Conservation (phyloP, 306 rosid genomes). For the Canavalia gladiata region DNA sequence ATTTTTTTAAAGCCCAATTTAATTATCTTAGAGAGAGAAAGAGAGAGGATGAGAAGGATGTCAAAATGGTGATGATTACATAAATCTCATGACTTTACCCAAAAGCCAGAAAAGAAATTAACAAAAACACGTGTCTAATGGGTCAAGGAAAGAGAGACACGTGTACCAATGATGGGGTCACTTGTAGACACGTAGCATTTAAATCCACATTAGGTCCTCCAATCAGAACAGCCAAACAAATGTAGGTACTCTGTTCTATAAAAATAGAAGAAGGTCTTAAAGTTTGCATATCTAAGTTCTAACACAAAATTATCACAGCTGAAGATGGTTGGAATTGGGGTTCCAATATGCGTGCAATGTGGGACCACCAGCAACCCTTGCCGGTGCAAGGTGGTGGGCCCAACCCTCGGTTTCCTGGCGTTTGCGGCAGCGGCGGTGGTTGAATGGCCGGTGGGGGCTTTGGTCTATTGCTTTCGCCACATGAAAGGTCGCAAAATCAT, state of each 20-base stretch:
- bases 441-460: slow-evolving; percentile 88
- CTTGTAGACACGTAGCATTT: not conserved
- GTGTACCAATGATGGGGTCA: slow-evolving; percentile 15
- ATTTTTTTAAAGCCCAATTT: too few species aligned
- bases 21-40: too few species aligned
- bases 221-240: not conserved
- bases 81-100: not conserved
- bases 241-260: not conserved
- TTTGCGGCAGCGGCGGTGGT: slow-evolving; percentile 68
- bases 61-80: too few species aligned
- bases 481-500: slow-evolving; percentile 78
- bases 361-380: slow-evolving; percentile 79
- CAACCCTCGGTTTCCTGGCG: slow-evolving; percentile 74
- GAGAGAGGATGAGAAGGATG: too few species aligned
- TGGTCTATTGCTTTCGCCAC: slow-evolving; percentile 65
- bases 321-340: slow-evolving; percentile 55
- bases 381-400: slow-evolving; percentile 89
- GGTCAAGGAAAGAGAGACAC: not conserved
- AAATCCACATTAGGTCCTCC: not conserved
- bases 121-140: slow-evolving; percentile 38
- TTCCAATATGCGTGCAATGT: slow-evolving; percentile 73
- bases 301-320: not conserved
- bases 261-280: not conserved
- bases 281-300: not conserved
- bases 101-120: not conserved